These are phyloP conservation scores for Alternaria conjuncta DNA, from an alignment of 2,329 filamentous ascomycete species.

Conservation along the genomic window DNA sequence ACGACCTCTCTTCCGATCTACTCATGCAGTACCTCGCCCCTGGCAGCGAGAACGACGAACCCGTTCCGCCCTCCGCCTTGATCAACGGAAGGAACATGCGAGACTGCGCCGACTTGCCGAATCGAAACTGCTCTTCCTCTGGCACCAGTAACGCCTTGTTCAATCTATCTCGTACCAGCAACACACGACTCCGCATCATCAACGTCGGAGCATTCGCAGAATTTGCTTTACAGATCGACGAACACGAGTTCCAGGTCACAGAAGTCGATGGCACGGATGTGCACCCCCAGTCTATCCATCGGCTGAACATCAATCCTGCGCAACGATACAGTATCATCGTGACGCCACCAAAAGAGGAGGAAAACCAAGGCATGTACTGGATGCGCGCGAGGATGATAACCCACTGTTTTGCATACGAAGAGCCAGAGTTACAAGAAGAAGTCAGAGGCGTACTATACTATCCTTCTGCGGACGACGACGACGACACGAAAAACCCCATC, in stretches of 20 bases:
- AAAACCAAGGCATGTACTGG: slow-evolving; percentile 45
- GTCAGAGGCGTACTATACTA: slow-evolving; percentile 61
- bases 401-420: slow-evolving; percentile 64
- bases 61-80: slow-evolving; percentile 55
- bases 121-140: slow-evolving; percentile 46
- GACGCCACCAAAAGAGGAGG: slow-evolving; percentile 53
- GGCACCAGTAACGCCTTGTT: slow-evolving; percentile 39
- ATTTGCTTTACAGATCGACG: slow-evolving; percentile 54
- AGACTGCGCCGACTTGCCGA: slow-evolving; percentile 47
- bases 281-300: slow-evolving; percentile 54
- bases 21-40: slow-evolving; percentile 62
- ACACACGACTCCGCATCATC: slow-evolving; percentile 73
- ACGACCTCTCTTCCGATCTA: slow-evolving; percentile 59
- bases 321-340: slow-evolving; percentile 73
- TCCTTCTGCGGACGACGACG: slow-evolving; percentile 1
- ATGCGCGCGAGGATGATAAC: slow-evolving; percentile 66
- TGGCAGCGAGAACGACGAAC: slow-evolving; percentile 62
- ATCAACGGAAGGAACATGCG: slow-evolving; percentile 52
- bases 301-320: slow-evolving; percentile 68
- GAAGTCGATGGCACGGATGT: slow-evolving; percentile 55
- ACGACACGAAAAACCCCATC: neutral
- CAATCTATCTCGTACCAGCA: slow-evolving; percentile 55
- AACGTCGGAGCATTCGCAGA: slow-evolving; percentile 58
- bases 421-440: slow-evolving; percentile 55
- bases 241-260: slow-evolving; percentile 50